Evolutionary conservation across 148 eudicot genomes (phyloP), one percentile per base, ranked within the genome.

Genomic region (Chenopodium berlandieri): DNA sequence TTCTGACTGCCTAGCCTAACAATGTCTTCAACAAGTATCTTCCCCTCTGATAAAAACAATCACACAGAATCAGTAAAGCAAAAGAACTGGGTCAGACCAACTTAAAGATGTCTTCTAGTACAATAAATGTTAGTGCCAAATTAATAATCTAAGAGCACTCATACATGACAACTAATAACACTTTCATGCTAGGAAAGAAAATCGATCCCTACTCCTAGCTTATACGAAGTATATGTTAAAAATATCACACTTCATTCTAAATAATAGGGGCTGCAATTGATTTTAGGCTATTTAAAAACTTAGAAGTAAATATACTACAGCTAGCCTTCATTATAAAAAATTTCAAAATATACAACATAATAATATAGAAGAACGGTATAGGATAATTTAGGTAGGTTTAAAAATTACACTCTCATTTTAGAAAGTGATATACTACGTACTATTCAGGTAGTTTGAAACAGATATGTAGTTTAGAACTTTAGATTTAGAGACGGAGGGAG

Each of bases 21-120:
- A 78, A 93, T 89, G 84, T 93, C 97, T 86, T 90, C 91, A 46
- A 93, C 94, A 1, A 82, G 91, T 67, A 93, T 93, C 83, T 89
- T 91, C 37, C 97, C 90, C 80, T 88, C 89, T 86, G 86, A 23
- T 81, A 75, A 64, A 48, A 72, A 71, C 31, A 79, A 40, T 31
- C 27, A 7, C 60, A 69, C 66, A 58, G 48, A 30, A 20, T 10
- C 32, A 76, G 68, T 3, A 34, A 76, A 19, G 19, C 56, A 56
- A 56, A 56, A 48, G 54, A 14, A 16, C 13, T 2, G 7, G 2
- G 27, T 46, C 58, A 50, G 60, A 50, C 37, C 9, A 25, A 74
- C 19, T 3, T 17, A n/a, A 27, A 17, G 12, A 13, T 16, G 54
- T 63, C n/a, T 40, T 9, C 4, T 52, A 25, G 58, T 32, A 64